A percentile compares a stretch with the other conserved stretches of the same genome.
Evolutionary conservation across 495 filamentous ascomycete species (phyloP).

Genomic region (Tuber melanosporum): DNA sequence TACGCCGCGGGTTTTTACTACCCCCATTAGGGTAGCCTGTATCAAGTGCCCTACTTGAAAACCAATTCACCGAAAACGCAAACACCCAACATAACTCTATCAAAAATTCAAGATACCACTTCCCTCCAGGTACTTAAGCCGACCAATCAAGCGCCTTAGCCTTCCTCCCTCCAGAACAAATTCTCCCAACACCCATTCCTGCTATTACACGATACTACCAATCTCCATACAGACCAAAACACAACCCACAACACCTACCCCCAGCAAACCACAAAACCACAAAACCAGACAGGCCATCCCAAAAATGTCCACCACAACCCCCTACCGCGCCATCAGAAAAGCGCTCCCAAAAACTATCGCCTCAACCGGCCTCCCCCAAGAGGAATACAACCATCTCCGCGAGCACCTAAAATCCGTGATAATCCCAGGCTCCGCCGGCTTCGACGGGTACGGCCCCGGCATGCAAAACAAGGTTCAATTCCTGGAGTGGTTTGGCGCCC

Average conservation of each 20-base stretch:
- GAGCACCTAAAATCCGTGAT: not conserved
- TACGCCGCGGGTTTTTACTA: not conserved
- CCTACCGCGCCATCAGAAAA: not conserved
- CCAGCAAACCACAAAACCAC: not conserved
- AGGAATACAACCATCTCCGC: not conserved
- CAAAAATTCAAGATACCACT: not conserved
- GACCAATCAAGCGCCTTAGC: not conserved
- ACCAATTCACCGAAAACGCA: not conserved
- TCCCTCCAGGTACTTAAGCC: not conserved
- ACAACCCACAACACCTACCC: not conserved
- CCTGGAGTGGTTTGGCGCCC: not conserved
- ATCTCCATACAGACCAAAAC: not conserved
- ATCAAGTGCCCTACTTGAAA: not conserved
- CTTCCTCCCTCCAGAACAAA: not conserved
- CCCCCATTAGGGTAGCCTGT: not conserved
- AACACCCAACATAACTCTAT: not conserved
- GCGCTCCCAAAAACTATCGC: not conserved
- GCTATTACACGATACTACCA: not conserved
- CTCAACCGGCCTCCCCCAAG: not conserved
- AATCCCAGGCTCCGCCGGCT: not conserved
- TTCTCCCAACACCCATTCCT: not conserved
- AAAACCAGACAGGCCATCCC: not conserved
- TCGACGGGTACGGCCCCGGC: not conserved
- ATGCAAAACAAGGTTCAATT: not conserved
- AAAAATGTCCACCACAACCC: not conserved